These are phyloP conservation scores for Russula ochroleuca DNA, from an alignment of 768 basidiomycete species.

Conservation along the genomic window DNA sequence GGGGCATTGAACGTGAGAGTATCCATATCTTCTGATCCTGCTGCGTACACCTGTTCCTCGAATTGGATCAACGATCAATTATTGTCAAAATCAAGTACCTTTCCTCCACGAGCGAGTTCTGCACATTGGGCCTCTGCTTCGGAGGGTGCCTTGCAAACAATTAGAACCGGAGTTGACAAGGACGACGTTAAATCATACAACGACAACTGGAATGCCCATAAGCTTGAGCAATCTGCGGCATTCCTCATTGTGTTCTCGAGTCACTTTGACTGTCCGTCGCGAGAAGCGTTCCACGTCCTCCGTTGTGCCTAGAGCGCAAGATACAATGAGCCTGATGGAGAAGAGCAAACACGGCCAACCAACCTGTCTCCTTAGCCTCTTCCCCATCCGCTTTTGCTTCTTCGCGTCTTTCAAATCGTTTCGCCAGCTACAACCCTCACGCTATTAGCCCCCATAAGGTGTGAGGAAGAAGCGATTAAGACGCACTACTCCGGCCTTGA, in stretches of 20 bases:
- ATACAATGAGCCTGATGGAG: not conserved
- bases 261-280: slow-evolving; percentile 90
- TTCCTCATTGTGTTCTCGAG: slow-evolving; percentile 94
- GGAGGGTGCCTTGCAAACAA: slow-evolving; percentile 72
- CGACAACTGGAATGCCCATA: slow-evolving; percentile 96
- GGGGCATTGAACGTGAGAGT: slow-evolving; percentile 94
- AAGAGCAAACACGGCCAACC: slow-evolving; percentile 17
- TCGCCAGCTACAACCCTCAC: slow-evolving; percentile 62
- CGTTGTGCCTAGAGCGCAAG: slow-evolving; percentile 52
- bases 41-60: slow-evolving; percentile 80
- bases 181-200: slow-evolving; percentile 50
- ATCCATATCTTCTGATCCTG: slow-evolving; percentile 99
- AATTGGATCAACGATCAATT: slow-evolving; percentile 1
- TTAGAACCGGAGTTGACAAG: slow-evolving; percentile 2
- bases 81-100: slow-evolving; percentile 43
- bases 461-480: not conserved
- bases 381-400: slow-evolving; percentile 94
- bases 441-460: not conserved
- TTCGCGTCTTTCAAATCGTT: slow-evolving; percentile 87
- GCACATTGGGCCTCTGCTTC: slow-evolving; percentile 99
- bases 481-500: slow-evolving; percentile 95
- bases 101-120: slow-evolving; percentile 93
- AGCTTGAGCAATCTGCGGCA: slow-evolving; percentile 79
- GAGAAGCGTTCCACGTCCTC: slow-evolving; percentile 92
- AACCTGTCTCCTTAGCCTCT: slow-evolving; percentile 92